A percentile compares a stretch with the other conserved stretches of the same genome.
phyloP scores from a whole-genome alignment of 805 yeast species.

The Saccharomycopsis sp. region DNA sequence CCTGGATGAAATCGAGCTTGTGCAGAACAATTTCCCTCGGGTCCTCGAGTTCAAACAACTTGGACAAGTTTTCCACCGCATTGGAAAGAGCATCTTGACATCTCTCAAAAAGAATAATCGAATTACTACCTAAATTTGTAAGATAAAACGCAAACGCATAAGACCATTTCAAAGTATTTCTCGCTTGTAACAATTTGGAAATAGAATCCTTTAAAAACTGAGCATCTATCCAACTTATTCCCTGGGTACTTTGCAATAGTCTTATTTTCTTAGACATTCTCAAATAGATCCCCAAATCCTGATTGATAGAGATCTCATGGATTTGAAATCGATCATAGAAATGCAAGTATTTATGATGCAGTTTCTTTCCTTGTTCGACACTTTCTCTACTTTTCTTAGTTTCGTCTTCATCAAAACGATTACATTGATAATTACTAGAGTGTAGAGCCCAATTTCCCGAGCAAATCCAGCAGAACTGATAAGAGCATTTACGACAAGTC shows the following conservation, averaged over 20 bases:
- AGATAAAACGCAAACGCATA: constrained; percentile 75
- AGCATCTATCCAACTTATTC: constrained; percentile 80
- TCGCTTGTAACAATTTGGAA: constrained; percentile 53
- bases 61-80: constrained; percentile 65
- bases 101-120: constrained; percentile 59
- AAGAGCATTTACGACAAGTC: constrained; percentile 71
- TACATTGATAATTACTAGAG: constrained; percentile 61
- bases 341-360: constrained; percentile 62
- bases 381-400: constrained; percentile 33
- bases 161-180: constrained; percentile 84
- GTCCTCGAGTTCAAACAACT: constrained; percentile 42
- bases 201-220: constrained; percentile 76
- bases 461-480: constrained; percentile 95
- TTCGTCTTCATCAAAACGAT: constrained; percentile 44
- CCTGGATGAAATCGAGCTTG: constrained; percentile 34
- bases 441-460: constrained; percentile 69
- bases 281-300: constrained; percentile 60
- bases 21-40: constrained; percentile 31
- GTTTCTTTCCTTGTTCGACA: constrained; percentile 38
- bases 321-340: constrained; percentile 67
- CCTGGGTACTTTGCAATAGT: constrained; percentile 54
- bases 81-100: constrained; percentile 58
- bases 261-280: constrained; percentile 59
- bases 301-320: constrained; percentile 69
- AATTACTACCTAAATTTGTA: constrained; percentile 34